Conservation (phyloP, 768 basidiomycete genomes). For the Serpula lacrymans region DNA sequence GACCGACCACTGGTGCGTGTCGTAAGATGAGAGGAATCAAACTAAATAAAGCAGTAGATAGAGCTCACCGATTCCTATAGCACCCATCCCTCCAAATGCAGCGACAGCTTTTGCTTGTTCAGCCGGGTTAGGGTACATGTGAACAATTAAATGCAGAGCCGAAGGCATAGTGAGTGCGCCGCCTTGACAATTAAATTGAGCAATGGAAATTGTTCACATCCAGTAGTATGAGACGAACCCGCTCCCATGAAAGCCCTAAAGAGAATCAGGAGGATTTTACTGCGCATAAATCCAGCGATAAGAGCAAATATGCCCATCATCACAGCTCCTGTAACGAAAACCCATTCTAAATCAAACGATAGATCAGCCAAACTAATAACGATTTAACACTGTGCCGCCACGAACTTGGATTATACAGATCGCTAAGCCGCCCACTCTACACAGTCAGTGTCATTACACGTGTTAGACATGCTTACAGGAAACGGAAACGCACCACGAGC, state of each 20-base stretch:
- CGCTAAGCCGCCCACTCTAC: slow-evolving; percentile 30
- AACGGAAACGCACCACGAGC: slow-evolving; percentile 29
- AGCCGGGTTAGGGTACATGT: slow-evolving; percentile 41
- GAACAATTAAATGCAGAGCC: slow-evolving; percentile 40
- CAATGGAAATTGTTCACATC: too few species aligned
- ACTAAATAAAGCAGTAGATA: background rate
- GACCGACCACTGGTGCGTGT: slow-evolving; percentile 30
- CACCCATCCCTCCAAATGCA: slow-evolving; percentile 42
- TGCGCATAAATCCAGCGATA: slow-evolving; percentile 17
- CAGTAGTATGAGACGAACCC: too few species aligned
- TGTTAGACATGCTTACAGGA: background rate
- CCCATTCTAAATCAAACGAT: slow-evolving; percentile 40
- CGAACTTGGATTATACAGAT: slow-evolving; percentile 31
- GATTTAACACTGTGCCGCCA: too few species aligned
- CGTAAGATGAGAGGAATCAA: slow-evolving; percentile 4
- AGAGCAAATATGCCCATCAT: slow-evolving; percentile 38
- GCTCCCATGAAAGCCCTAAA: too few species aligned
- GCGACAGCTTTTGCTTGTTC: slow-evolving; percentile 43
- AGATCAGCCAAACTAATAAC: slow-evolving; percentile 41
- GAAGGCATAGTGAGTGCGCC: slow-evolving; percentile 44
- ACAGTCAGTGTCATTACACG: background rate
- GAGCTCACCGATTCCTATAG: slow-evolving; percentile 37
- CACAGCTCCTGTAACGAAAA: slow-evolving; percentile 33
- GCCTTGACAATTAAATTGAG: too few species aligned
- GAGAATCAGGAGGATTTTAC: slow-evolving; percentile 23